These are phyloP conservation scores for Brassica carinata DNA, from an alignment of 345 rosid genomes.

Conservation along the genomic window DNA sequence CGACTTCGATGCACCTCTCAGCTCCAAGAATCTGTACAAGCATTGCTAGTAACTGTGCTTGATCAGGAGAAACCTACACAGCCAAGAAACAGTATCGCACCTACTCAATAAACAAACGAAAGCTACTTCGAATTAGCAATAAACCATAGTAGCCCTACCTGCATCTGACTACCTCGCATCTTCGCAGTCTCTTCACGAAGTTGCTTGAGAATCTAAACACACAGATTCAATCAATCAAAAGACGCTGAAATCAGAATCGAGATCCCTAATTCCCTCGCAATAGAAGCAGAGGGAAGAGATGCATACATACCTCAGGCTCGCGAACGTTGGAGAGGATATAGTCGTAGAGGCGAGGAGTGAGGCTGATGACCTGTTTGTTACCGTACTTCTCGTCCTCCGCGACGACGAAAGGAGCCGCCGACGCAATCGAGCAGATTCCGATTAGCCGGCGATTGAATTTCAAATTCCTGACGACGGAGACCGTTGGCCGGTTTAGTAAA, in stretches of 20 bases:
- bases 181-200: constrained; percentile 88
- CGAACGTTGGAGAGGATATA: constrained; percentile 82
- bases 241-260: not conserved
- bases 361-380: constrained; percentile 69
- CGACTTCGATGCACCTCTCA: constrained; percentile 81
- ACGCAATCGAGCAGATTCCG: constrained; percentile 40
- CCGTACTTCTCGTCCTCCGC: constrained; percentile 71
- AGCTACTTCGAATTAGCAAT: constrained; percentile 5
- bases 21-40: constrained; percentile 85
- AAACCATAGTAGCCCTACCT: constrained; percentile 52
- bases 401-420: constrained; percentile 46
- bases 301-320: constrained; percentile 70
- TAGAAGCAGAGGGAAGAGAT: no score
- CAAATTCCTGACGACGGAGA: constrained; percentile 16
- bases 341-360: constrained; percentile 77
- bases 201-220: constrained; percentile 63
- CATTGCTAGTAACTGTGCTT: constrained; percentile 89
- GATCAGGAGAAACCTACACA: constrained; percentile 87
- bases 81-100: no score
- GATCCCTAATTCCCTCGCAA: not conserved
- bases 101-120: no score
- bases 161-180: constrained; percentile 90
- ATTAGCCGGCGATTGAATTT: constrained; percentile 32
- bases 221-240: not conserved
- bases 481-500: constrained; percentile 8